These are phyloP conservation scores for Tetrahymena thermophila DNA, from an alignment of 73 alveolate species.

Conservation along the genomic window DNA sequence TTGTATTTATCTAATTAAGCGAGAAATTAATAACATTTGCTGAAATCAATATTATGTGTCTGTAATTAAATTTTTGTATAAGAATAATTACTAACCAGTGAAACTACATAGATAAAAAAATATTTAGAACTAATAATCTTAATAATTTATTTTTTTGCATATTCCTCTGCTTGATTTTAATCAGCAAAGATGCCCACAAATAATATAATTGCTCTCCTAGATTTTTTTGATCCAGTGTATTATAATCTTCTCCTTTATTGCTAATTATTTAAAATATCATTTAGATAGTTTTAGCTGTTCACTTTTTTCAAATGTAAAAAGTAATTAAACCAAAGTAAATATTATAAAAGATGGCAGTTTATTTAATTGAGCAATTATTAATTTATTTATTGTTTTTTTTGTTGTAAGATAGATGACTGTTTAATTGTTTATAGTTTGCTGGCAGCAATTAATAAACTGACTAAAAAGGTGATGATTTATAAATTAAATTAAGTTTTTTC, in stretches of 20 bases:
- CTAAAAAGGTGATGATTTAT: no score
- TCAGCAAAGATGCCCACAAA: neutral
- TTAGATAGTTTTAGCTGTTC: neutral
- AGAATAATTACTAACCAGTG: neutral
- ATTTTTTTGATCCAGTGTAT: neutral
- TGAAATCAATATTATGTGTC: neutral
- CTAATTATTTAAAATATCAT: no score
- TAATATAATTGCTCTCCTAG: neutral
- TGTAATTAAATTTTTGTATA: neutral
- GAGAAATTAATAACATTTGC: neutral
- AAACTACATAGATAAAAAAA: neutral
- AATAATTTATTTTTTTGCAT: neutral
- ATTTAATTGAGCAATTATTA: neutral
- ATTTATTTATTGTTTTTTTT: no score
- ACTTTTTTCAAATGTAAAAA: no score
- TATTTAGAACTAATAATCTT: neutral
- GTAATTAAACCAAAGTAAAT: no score
- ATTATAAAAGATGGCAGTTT: neutral
- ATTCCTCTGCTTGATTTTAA: neutral
- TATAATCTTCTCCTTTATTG: neutral
- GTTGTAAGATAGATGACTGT: no score
- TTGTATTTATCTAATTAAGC: neutral
- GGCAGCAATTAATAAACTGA: neutral
- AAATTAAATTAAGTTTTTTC: neutral
- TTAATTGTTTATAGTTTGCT: neutral